Percentiles rank a stretch among this genome's conserved stretches.
These are phyloP conservation scores for Dictyostelium purpureum DNA, from an alignment of 78 protist species.

Conservation along the genomic window DNA sequence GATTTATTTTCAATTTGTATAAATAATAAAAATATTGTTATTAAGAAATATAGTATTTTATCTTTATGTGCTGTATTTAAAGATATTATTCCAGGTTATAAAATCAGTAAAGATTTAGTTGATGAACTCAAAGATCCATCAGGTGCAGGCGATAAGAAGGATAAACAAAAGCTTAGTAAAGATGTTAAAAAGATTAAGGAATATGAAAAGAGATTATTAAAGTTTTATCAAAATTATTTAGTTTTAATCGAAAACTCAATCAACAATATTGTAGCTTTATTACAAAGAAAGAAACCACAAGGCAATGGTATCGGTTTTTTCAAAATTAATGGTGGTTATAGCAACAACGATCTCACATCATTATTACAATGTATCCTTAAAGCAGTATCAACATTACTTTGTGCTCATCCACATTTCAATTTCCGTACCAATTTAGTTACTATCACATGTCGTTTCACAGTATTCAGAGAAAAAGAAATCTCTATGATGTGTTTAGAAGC, in stretches of 20 bases:
- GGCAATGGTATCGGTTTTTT: constrained; percentile 2
- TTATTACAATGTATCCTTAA: constrained; percentile 2
- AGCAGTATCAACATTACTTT: not conserved
- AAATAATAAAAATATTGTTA: not conserved
- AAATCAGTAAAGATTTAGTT: constrained; percentile 19
- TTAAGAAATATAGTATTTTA: constrained; percentile 27
- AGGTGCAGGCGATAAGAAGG: not conserved
- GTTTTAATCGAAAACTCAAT: constrained; percentile 60
- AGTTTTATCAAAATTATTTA: constrained; percentile 72
- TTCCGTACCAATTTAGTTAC: constrained; percentile 59
- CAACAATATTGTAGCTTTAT: not conserved
- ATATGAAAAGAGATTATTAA: constrained; percentile 56
- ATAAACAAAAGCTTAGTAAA: not conserved
- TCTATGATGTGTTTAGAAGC: constrained; percentile 11
- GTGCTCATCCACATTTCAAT: constrained; percentile 60
- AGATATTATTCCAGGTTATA: constrained; percentile 75
- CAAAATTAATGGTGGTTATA: not conserved
- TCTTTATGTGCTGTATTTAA: constrained; percentile 62
- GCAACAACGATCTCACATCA: not conserved
- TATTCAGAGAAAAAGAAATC: constrained; percentile 20
- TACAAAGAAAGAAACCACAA: not conserved
- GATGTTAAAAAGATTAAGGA: constrained; percentile 36
- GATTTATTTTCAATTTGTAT: constrained; percentile 64
- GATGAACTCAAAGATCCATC: not conserved
- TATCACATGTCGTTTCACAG: constrained; percentile 28